Base-by-base conservation (phyloP, 331 rosid genomes). In the Malus hybrid region DNA sequence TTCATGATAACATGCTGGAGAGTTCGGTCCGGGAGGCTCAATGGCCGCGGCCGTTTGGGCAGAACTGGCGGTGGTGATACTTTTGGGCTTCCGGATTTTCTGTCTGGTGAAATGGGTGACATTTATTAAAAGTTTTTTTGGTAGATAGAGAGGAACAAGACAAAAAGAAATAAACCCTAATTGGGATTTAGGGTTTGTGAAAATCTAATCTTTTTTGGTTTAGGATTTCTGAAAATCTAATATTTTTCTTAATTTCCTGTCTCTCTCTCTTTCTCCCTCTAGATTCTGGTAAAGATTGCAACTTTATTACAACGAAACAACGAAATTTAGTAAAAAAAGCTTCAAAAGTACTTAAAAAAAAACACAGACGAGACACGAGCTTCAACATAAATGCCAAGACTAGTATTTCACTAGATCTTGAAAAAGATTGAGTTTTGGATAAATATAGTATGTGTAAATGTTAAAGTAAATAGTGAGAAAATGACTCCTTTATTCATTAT, bases 1-100 rank as follows among this genome's bases (percentile, higher is more conserved):
- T 79, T 78, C 80, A 56, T 19, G 73, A 80, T 29, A 65, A 69
- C 89, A 80, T 83, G 83, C 87, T 83, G 79, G 65, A 78, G 76
- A 10, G 76, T 46, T 42, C 42, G 68, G 63, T 81, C 78, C 5
- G 79, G 83, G 65, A 80, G 83, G 60, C 67, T 61, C 15, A 65
- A 31, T 13, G 81, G 31, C 61, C 76, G 63, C 6, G 65, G 66
- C 54, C 32, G 55, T 76, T 54, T 73, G 20, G 56, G 56, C 76
- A 44, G 6, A 75, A 28, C 39, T 44, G 36, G 64, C 20, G 77
- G 59, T 44, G 36, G 73, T 34, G 74, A 65, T 20, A 36, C 7
- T 19, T 18, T 3, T 67, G 46, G 57, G 16, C 52, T 73, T 14
- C 46, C 69, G n/a, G 69, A 13, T 34, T 56, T 56, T 62, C 39